A percentile compares a stretch with the other conserved stretches of the same genome.
Conservation (phyloP, 2,329 filamentous ascomycete genomes). For the Passalora sequoiae region DNA sequence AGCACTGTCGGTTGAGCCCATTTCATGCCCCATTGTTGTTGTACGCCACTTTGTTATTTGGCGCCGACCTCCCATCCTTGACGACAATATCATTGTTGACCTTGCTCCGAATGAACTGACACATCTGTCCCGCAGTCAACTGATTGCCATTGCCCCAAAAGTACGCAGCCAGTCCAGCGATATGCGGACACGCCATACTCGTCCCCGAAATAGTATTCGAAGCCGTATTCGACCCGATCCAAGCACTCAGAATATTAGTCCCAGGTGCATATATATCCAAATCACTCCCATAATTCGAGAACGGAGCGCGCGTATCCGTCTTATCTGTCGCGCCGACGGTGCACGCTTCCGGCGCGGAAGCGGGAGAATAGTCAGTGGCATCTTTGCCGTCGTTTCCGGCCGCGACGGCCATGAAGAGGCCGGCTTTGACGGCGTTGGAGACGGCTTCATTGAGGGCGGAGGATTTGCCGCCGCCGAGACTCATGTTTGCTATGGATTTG, state of each 20-base stretch:
- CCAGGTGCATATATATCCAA: conserved; percentile 46
- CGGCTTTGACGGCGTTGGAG: conserved; percentile 34
- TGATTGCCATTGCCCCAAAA: background rate
- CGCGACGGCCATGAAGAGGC: conserved; percentile 37
- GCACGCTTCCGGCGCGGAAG: conserved; percentile 33
- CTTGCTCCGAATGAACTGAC: background rate
- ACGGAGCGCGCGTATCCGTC: conserved; percentile 30
- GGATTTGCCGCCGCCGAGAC: conserved; percentile 36
- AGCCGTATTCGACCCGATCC: conserved; percentile 42
- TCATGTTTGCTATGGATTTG: conserved; percentile 31
- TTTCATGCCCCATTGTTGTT: background rate
- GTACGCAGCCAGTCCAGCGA: conserved; percentile 20
- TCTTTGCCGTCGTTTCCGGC: conserved; percentile 32
- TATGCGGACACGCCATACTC: conserved; percentile 35
- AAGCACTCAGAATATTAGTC: conserved; percentile 45
- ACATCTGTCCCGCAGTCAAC: background rate
- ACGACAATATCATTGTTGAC: conserved; percentile 2
- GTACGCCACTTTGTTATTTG: conserved; percentile 6
- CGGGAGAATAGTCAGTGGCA: conserved; percentile 29
- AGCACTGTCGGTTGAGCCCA: too few species aligned
- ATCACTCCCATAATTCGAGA: conserved; percentile 36
- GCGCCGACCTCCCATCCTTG: conserved; percentile 1
- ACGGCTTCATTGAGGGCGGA: conserved; percentile 35
- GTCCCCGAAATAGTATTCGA: conserved; percentile 46
- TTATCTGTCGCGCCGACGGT: conserved; percentile 34